Base-by-base conservation (phyloP, 805 yeast species). In the Barnettozyma wickerhamii region DNA sequence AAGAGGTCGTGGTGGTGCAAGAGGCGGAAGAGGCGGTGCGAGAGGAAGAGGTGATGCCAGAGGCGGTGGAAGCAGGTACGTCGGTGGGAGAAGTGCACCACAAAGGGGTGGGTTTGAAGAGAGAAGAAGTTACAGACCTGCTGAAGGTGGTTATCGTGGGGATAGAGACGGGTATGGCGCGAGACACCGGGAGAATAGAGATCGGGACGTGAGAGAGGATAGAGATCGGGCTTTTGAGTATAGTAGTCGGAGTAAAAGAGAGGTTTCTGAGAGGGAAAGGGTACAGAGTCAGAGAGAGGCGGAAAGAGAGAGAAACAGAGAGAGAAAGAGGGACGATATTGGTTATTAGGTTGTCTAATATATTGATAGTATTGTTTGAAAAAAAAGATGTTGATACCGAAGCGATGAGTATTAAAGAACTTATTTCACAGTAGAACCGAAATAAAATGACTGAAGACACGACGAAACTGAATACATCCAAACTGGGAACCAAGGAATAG, bases 401-500 rank as follows among this genome's bases (percentile, higher is more conserved):
- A 12, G 17, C 7, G 23, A 30, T 15, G 23, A 15, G 33, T 21
- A 14, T 18, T 18, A 15, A 29, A n/a, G 17, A n/a, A 12, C 9
- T 3, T 6, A 29, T 27, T 27, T 10, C 10, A 5, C 18, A 17
- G 13, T 10, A n/a, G 26, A 19, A 4, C n/a, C 24, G 9, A 13
- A 9, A 5, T 1, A 24, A 6, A 26, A 53, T 49, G 54, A 60
- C 61, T 57, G 70, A 66, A 41, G 72, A 68, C 35, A 68, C 72
- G 0, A 56, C 64, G 1, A 59, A 79, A 33, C 68, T 89, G 34
- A 81, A 84, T 54, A 74, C 79, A 17, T 90, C 96, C 13, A 83
- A 84, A 52, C 69, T 91, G 35, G 98, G 98, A 7, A 89, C 96
- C 0, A 79, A 81, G 55, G 71, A 82, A 55, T 90, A 91, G 81